Evolutionary conservation across 164 flowering plant genomes (phyloP), one percentile per base, ranked within the genome.

Genomic region (Chloranthus sessilifolius): DNA sequence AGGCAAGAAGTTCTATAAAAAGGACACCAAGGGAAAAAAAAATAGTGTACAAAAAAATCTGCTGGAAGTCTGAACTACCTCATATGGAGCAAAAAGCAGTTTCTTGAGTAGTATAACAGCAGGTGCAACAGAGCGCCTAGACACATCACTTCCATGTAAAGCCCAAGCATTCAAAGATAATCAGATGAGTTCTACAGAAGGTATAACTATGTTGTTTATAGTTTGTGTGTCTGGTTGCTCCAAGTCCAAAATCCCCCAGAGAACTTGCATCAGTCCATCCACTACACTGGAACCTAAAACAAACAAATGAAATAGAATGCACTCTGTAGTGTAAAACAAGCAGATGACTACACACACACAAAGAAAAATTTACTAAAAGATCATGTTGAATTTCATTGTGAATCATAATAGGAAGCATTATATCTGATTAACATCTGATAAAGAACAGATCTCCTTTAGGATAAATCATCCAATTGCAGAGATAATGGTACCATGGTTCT

Each of bases 161-260:
- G 92, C 82, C n/a, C 66, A 89, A 63, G 65, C 97, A 94, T 63
- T 94, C 99, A 17, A 97, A n/a, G 96, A 79, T 87, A 94, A 62
- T 90, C 85, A 89, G 37, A 94, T 87, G 12, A 94, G 88, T 46
- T 94, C 99, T 44, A 94, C 99, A 40, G 96, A 80, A 9, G 96
- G 78, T 31, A 94, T 64, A 22, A 89, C 97, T 58, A 94, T 78
- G 59, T 76, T 89, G 65, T 87, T 94, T 77, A 85, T 82, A 17
- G 97, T 87, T 56, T 83, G 99, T 27, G 97, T 80, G 63, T 83
- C 95, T 29, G 85, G 95, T 67, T 80, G 96, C 78, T 89, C 97
- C 10, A 81, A 59, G 57, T 94, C 96, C 72, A 94, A 69, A 63
- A 94, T 89, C 68, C 94, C 95, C 97, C 97, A 87, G 14, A 94